phyloP scores from a whole-genome alignment of 805 yeast species.

The Starmerella vaccinii region DNA sequence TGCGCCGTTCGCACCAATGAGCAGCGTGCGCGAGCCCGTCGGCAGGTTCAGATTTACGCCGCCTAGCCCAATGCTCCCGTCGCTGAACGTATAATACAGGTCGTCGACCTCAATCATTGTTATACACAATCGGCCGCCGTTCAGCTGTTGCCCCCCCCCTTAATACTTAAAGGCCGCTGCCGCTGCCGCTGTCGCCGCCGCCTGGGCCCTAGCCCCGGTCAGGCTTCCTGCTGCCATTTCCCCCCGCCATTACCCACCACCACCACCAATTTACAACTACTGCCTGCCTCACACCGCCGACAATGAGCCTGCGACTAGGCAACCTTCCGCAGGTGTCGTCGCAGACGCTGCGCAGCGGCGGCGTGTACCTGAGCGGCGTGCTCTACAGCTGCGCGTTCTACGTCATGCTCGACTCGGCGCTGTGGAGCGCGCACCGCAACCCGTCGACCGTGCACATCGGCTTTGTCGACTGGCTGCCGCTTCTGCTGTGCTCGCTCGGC shows the following conservation, averaged over 20 bases:
- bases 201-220: background rate
- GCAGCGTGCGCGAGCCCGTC: constrained; percentile 62
- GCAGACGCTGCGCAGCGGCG: constrained; percentile 54
- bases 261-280: background rate
- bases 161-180: background rate
- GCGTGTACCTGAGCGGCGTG: constrained; percentile 50
- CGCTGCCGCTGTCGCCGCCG: background rate
- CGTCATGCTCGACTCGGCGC: constrained; percentile 79
- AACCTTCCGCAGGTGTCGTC: constrained; percentile 49
- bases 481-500: constrained; percentile 77
- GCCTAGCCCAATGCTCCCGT: constrained; percentile 53
- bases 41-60: constrained; percentile 53
- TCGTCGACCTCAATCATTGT: constrained; percentile 45
- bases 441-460: constrained; percentile 80
- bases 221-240: no score
- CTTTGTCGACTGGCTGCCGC: constrained; percentile 93
- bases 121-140: no score
- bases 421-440: constrained; percentile 73
- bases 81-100: constrained; percentile 60
- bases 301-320: constrained; percentile 20
- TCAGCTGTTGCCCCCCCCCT: no score
- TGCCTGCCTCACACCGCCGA: background rate
- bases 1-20: constrained; percentile 94
- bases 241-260: no score
- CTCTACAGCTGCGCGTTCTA: constrained; percentile 78